Evolutionary conservation across 768 basidiomycete genomes (phyloP), one percentile per base, ranked within the genome.

Genomic region (Tephrocybe rancida): DNA sequence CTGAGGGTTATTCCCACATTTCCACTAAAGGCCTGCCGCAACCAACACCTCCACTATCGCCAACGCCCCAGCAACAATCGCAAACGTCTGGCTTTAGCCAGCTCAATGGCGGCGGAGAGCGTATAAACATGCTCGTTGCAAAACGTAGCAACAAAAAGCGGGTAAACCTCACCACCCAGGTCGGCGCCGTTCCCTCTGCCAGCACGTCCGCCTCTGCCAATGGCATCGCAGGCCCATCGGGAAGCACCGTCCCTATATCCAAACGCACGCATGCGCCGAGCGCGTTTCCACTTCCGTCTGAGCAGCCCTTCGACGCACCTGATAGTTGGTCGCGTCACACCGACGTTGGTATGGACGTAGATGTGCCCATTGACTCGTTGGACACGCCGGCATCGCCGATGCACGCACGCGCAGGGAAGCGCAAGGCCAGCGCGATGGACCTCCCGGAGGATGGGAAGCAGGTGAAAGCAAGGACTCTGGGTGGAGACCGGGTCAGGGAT

Each of bases 131-230:
- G 54, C 79, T 92, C 11, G 84, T 91, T 7, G 89, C 89, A 44
- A 90, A 90, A 66, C 81, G 88, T 50, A 83, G 75, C 26, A 73
- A 72, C 51, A 89, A 90, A 72, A 88, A 87, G 66, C 81, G 89
- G 45, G 68, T 61, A 13, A 64, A 64, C 41, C 63, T 73, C 24
- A 65, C 53, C 9, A 65, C 62, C 3, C 61, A 61, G 19, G 46
- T 56, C 16, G 30, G 26, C 19, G 54, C 51, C 25, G 57, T 69
- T 26, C 63, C 66, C 11, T 68, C 68, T 39, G 63, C 68, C 2
- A 54, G 60, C 26, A 54, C 52, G 19, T 50, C 57, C 2, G 37
- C 34, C 14, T 48, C 53, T 24, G 44, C 34, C 26, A 55, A 57
- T 52, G 62, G 64, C 5, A 57, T 63, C 21, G 55, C 61, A 1